These are phyloP conservation scores for Aspergillus candidus DNA, from an alignment of 2,329 filamentous ascomycete species.

Conservation along the genomic window DNA sequence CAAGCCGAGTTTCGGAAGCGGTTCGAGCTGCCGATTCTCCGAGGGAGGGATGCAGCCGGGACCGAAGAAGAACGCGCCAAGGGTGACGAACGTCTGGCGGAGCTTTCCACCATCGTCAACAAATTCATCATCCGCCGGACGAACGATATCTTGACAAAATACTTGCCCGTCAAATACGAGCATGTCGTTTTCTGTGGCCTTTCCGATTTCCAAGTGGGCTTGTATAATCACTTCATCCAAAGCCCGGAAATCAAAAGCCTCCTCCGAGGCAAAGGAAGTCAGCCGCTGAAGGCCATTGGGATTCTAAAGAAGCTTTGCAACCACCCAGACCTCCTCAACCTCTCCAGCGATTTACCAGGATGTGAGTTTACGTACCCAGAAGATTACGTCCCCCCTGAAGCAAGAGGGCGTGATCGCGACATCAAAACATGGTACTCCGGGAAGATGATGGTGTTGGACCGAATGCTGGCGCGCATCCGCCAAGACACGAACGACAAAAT, in stretches of 20 bases:
- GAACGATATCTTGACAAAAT: slow-evolving; percentile 97
- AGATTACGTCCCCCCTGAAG: slow-evolving; percentile 82
- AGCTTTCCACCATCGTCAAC: slow-evolving; percentile 81
- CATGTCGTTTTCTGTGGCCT: slow-evolving; percentile 98
- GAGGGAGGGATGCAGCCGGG: slow-evolving; percentile 84
- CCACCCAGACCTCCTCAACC: slow-evolving; percentile 84
- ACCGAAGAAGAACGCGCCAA: slow-evolving; percentile 73
- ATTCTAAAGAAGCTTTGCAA: slow-evolving; percentile 98
- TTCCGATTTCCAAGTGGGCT: slow-evolving; percentile 81
- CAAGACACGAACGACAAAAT: slow-evolving; percentile 99
- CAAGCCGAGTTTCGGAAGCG: slow-evolving; percentile 87
- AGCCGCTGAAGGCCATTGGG: slow-evolving; percentile 92
- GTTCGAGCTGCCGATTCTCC: slow-evolving; percentile 86
- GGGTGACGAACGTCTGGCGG: slow-evolving; percentile 74
- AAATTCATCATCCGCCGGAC: slow-evolving; percentile 97
- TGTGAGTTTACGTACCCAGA: slow-evolving; percentile 75
- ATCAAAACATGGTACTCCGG: slow-evolving; percentile 94
- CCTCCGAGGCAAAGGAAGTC: slow-evolving; percentile 86
- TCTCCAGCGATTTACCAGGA: slow-evolving; percentile 77
- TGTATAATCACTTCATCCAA: slow-evolving; percentile 96
- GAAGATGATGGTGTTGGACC: slow-evolving; percentile 96
- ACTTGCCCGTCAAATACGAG: slow-evolving; percentile 96
- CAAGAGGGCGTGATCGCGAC: slow-evolving; percentile 82
- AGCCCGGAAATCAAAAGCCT: slow-evolving; percentile 92
- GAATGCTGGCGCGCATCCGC: slow-evolving; percentile 92